Evolutionary conservation across 306 rosid species (phyloP).

Genomic region (Lathyrus oleraceus): DNA sequence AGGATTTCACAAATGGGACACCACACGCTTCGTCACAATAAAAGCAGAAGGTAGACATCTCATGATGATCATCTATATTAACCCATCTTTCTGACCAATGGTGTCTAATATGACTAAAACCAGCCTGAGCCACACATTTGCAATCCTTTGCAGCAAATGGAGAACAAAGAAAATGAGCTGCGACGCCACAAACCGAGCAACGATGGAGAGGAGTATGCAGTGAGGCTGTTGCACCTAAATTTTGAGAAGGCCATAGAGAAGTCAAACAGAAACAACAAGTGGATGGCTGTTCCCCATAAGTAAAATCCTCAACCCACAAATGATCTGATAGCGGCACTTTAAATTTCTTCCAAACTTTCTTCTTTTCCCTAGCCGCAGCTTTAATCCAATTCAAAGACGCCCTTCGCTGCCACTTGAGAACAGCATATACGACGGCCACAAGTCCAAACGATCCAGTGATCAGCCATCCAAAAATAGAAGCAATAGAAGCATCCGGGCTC

Average conservation of each 20-base stretch:
- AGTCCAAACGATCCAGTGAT: slow-evolving; percentile 68
- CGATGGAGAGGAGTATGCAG: slow-evolving; percentile 60
- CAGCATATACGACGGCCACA: slow-evolving; percentile 53
- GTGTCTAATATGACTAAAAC: slow-evolving; percentile 62
- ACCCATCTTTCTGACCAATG: slow-evolving; percentile 88
- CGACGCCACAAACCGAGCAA: slow-evolving; percentile 82
- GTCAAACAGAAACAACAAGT: slow-evolving; percentile 75
- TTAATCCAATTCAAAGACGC: slow-evolving; percentile 70
- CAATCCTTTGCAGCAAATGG: slow-evolving; percentile 68
- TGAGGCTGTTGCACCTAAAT: slow-evolving; percentile 54
- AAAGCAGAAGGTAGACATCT: slow-evolving; percentile 59
- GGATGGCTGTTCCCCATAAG: slow-evolving; percentile 65
- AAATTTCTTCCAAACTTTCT: slow-evolving; percentile 68
- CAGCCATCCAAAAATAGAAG: slow-evolving; percentile 59
- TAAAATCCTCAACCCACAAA: slow-evolving; percentile 67
- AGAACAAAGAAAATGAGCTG: slow-evolving; percentile 75
- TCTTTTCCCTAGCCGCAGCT: slow-evolving; percentile 77
- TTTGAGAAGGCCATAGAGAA: slow-evolving; percentile 63
- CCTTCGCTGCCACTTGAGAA: slow-evolving; percentile 74
- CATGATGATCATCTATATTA: slow-evolving; percentile 64
- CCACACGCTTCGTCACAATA: slow-evolving; percentile 77
- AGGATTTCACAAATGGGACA: slow-evolving; percentile 71
- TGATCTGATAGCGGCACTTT: slow-evolving; percentile 64
- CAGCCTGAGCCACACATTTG: slow-evolving; percentile 79
- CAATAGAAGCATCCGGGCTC: slow-evolving; percentile 44